Evolutionary conservation across 805 yeast genomes (phyloP), one percentile per base, ranked within the genome.

Genomic region (Ogataea allantospora): DNA sequence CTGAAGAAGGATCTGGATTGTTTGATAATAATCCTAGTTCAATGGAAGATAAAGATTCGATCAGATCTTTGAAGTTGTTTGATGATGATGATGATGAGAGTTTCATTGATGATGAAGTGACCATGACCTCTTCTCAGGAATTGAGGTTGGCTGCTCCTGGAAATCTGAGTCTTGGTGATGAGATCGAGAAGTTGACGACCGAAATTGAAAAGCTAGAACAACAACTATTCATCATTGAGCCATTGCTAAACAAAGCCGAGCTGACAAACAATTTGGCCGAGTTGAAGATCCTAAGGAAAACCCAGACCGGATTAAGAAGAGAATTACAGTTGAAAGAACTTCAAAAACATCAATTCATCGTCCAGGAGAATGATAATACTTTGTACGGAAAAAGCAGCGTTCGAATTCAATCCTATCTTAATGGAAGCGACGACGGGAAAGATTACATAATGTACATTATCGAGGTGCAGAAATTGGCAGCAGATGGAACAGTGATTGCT

Each of bases 291-390:
- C 62, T 91, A 46, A 67, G 66, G 33, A 83, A 81, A 51, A 88
- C 96, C 0, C 75, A 76, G 32, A 48, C 71, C 11, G 77, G 87
- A 40, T 68, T 88, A 40, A 75, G 74, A 23, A 68, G 83, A 43
- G 97, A 89, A 53, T 70, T 88, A n/a, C 77, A 76, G 33, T 57
- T 78, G 2, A 84, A 83, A 48, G 89, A 85, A 51, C 63, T 84
- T 23, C 83, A 83, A 44, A 76, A 76, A 43, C 95, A 87, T 47
- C 96, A 86, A 55, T 81, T 78, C 49, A 74, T 83, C 35, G 85
- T 88, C 2, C 95, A 86, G 53, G 95, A 87, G 46, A 82, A 76
- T 51, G 91, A 84, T 27, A 84, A 82, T 54, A 80, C 87, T 46
- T 67, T 89, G 33, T 88, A 64, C 53, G 86, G 83, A 1, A 80